Percentiles rank a stretch among this genome's conserved stretches.
These are phyloP conservation scores for Tausonia pullulans DNA, from an alignment of 1,284 basidiomycete genomes.

Conservation along the genomic window DNA sequence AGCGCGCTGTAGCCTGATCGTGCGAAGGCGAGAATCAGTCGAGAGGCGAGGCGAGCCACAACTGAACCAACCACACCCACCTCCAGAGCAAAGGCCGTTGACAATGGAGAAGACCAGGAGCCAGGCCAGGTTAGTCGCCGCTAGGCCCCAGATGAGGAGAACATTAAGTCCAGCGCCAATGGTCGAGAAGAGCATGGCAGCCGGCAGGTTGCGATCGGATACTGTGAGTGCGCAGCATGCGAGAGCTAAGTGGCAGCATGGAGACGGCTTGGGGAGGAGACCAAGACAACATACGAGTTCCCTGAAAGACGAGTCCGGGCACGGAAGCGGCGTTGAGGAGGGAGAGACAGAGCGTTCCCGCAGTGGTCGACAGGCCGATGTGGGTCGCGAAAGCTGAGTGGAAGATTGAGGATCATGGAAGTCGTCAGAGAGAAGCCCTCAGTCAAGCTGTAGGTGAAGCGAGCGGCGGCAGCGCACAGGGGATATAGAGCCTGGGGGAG, in stretches of 20 bases:
- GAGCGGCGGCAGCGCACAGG: too few relatives aligned
- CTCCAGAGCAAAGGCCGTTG: too few relatives aligned
- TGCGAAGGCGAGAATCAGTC: neutral
- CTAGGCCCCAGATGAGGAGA: neutral
- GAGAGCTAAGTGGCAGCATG: too few relatives aligned
- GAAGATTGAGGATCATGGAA: neutral
- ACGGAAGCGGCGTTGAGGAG: conserved; percentile 18
- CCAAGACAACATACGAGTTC: neutral
- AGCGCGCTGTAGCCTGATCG: neutral
- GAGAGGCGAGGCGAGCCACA: too few relatives aligned
- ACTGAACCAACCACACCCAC: too few relatives aligned
- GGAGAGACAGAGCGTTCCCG: conserved; percentile 19
- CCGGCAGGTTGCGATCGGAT: neutral
- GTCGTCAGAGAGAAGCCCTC: neutral
- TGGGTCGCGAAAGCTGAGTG: conserved; percentile 21
- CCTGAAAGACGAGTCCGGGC: neutral
- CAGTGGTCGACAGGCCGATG: conserved; percentile 19
- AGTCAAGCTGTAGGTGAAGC: too few relatives aligned
- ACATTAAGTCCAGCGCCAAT: neutral
- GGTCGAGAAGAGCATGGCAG: neutral
- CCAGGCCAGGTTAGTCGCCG: neutral
- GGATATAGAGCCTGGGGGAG: too few relatives aligned
- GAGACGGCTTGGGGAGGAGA: too few relatives aligned
- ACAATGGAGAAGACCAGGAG: neutral
- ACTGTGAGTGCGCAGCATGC: too few relatives aligned